Conservation (phyloP, 1,139 yeast species). For the Zhuliangozyma parablackwelliae region DNA sequence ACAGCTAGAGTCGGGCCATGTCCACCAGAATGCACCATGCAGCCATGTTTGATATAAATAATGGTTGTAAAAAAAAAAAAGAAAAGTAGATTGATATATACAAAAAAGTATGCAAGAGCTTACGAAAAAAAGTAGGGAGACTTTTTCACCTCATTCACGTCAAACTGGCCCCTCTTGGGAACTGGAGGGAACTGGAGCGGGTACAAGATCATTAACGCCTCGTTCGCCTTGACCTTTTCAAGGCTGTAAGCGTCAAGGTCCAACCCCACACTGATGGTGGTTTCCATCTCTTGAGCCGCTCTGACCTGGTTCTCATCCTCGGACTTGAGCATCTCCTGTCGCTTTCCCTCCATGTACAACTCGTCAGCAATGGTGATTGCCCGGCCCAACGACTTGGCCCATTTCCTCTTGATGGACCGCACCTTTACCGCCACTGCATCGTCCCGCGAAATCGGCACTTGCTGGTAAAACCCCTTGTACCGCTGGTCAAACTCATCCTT, state of each 20-base stretch:
- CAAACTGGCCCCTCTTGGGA: conserved; percentile 81
- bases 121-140: conserved; percentile 76
- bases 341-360: conserved; percentile 61
- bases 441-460: conserved; percentile 49
- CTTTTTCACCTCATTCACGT: conserved; percentile 64
- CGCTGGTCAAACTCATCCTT: conserved; percentile 78
- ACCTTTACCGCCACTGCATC: conserved; percentile 54
- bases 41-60: too few relatives aligned
- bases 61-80: too few relatives aligned
- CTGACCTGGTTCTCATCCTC: conserved; percentile 44
- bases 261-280: conserved; percentile 70
- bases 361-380: conserved; percentile 69
- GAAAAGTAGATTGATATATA: too few relatives aligned
- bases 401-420: conserved; percentile 44
- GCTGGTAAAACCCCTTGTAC: conserved; percentile 66
- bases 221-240: not conserved
- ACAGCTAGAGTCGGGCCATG: conserved; percentile 18
- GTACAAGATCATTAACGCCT: conserved; percentile 36
- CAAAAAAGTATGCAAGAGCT: not conserved
- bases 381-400: conserved; percentile 50
- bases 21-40: conserved; percentile 1
- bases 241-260: conserved; percentile 27
- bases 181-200: conserved; percentile 72
- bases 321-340: conserved; percentile 55
- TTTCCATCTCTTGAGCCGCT: conserved; percentile 56